These are phyloP conservation scores for Umbelopsis sp. DNA, from an alignment of 192 early-diverging fungal genomes.

Conservation along the genomic window DNA sequence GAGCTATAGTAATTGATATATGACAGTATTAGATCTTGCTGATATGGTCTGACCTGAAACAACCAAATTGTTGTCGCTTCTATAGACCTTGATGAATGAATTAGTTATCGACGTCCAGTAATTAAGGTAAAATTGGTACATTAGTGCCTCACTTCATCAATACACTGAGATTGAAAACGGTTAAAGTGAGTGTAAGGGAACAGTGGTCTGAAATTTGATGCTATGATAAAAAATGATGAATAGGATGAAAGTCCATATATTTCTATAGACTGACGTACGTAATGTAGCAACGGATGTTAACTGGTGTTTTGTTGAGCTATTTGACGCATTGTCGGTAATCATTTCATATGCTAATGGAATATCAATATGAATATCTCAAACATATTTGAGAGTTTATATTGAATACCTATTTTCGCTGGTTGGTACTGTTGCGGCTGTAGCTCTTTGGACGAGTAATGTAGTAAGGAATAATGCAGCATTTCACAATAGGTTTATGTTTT, in stretches of 20 bases:
- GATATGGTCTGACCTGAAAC: constrained; percentile 36
- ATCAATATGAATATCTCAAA: too few relatives aligned
- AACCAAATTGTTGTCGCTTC: constrained; percentile 24
- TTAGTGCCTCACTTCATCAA: constrained; percentile 40
- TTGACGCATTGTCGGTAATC: too few relatives aligned
- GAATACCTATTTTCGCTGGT: too few relatives aligned
- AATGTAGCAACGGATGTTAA: neutral
- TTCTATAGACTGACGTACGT: neutral
- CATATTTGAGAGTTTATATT: too few relatives aligned
- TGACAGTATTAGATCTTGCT: neutral
- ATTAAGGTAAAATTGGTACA: neutral
- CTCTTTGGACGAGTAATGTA: too few relatives aligned
- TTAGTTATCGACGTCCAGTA: neutral
- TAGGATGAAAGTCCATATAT: neutral
- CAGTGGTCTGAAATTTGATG: neutral
- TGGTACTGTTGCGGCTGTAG: too few relatives aligned
- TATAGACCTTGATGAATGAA: constrained; percentile 19
- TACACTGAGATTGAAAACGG: constrained; percentile 30
- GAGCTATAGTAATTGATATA: too few relatives aligned
- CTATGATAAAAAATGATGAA: neutral
- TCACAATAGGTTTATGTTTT: neutral
- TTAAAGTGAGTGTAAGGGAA: constrained; percentile 14
- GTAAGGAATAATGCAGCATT: neutral
- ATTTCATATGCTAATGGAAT: too few relatives aligned
- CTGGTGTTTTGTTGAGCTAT: neutral